phyloP scores from a whole-genome alignment of 1,139 yeast genomes.

The Pichia sp. region DNA sequence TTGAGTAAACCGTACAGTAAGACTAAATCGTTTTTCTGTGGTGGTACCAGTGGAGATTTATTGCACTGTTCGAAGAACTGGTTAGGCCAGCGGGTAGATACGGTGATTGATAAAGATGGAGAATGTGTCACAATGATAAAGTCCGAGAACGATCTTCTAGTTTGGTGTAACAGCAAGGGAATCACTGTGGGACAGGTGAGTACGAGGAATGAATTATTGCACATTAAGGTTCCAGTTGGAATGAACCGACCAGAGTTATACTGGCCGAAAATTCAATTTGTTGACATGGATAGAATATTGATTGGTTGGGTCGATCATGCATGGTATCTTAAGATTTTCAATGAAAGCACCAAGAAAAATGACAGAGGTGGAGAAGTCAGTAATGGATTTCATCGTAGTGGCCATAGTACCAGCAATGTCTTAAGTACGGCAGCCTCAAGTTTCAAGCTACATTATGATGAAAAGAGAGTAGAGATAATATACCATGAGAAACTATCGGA shows the following conservation, averaged over 20 bases:
- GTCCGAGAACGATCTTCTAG: constrained; percentile 55
- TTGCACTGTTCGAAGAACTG: constrained; percentile 73
- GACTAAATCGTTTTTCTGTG: constrained; percentile 67
- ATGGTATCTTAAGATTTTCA: constrained; percentile 59
- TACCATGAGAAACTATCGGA: constrained; percentile 49
- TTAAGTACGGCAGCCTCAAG: constrained; percentile 70
- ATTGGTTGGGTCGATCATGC: constrained; percentile 82
- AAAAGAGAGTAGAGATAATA: constrained; percentile 55
- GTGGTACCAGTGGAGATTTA: constrained; percentile 88
- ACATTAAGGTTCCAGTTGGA: constrained; percentile 53
- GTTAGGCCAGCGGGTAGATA: constrained; percentile 78
- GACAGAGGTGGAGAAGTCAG: constrained; percentile 8
- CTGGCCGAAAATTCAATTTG: constrained; percentile 72
- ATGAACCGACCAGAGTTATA: constrained; percentile 75
- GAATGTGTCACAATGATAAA: constrained; percentile 73
- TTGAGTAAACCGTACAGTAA: constrained; percentile 64
- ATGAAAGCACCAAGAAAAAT: constrained; percentile 22
- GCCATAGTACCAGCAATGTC: constrained; percentile 24
- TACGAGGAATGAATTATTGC: constrained; percentile 42
- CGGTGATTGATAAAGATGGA: constrained; percentile 52
- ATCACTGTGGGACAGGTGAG: constrained; percentile 55
- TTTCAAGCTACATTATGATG: constrained; percentile 45
- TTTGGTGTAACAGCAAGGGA: constrained; percentile 88
- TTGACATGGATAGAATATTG: constrained; percentile 63
- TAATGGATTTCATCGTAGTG: neutral